Evolutionary conservation across 179 eudicot genomes (phyloP), one percentile per base, ranked within the genome.

Genomic region (Heliamphora pulchella): DNA sequence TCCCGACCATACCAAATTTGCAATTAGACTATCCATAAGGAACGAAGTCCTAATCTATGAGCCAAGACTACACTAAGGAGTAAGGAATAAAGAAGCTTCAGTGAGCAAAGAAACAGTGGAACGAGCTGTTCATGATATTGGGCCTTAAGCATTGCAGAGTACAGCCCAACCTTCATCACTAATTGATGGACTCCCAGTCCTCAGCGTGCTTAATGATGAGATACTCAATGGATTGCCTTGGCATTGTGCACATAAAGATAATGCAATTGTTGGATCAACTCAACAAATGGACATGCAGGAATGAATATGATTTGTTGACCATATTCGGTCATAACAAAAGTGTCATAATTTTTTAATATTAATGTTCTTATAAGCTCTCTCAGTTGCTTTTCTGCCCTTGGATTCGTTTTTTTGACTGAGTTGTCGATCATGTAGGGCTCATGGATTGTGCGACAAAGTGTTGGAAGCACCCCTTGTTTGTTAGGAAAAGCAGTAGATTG

Each of bases 361-460:
- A 31, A 31, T 31, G 31, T 31, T 31, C 31, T 31, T 31, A 31
- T 31, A 31, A 31, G 31, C 31, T 77, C 58, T 46, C 17, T 61
- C 18, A 10, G 43, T 59, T 18, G 53, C 47, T 59, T 77, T 48
- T 65, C 22, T 71, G 11, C 58, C 39, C 10, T 20, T 69, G 7
- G 39, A 47, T 79, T 74, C 53, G 58, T 48, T 69, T 58, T 64
- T 76, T 75, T 77, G 48, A 46, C 13, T 22, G 20, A 72, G 66
- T 11, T 83, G 53, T 47, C 77, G 31, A 8, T 83, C 76, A 59
- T 88, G 81, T 85, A 96, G 99, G 99, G 99, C 66, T 96, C 99
- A 80, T 96, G 99, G 99, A 91, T 96, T 81, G 99, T 96, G 80
- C 97, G 99, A 8, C 99, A 96, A 79, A 96, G 99, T 88, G 99